Evolutionary conservation across 169 alveolate genomes (phyloP), one percentile per base, ranked within the genome.

Genomic region (Cryptosporidium bovis): DNA sequence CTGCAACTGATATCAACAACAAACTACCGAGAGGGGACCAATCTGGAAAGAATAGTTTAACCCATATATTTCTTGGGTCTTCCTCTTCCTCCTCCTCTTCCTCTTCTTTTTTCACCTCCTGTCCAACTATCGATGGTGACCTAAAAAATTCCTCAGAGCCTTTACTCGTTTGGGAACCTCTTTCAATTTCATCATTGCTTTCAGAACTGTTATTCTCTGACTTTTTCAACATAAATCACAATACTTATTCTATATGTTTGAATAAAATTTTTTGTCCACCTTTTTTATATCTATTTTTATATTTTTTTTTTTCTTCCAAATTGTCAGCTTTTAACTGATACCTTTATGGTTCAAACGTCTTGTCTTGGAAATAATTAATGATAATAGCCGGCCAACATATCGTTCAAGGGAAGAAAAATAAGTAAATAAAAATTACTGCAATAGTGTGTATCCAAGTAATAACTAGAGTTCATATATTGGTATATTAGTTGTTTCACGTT

Each of bases 71-170:
- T 8, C 87, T 58, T 16, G 87, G 87, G 18, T 77, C 71, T 44
- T 77, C 87, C 51, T 77, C 87, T 15, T 77, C 87, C 50, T 77
- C 87, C n/a, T 77, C 87, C 29, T 77, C 87, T 20, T 77, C 87
- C 16, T 77, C 87, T 62, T 77, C 87, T 40, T 77, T 77, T 40
- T 77, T 77, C 18, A 62, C 50, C 18, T 77, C 87, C 36, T 77
- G 87, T 3, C 71, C 87, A 34, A 77, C 87, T 12, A 77, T 62
- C 24, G 87, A 77, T n/a, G 87, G 87, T 2, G 87, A 60, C 20
- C 87, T 77, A 2, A 77, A 77, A 36, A 77, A 77, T 40, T 56
- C 87, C 51, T 77, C 87, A 24, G 87, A 77, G 7, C 87, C 87
- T 15, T 62, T 77, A 20, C 87, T 62, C 1, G 87, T 34, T 0